A percentile compares a stretch with the other conserved stretches of the same genome.
phyloP scores from a whole-genome alignment of 345 rosid genomes.

The Gossypium thurberi region DNA sequence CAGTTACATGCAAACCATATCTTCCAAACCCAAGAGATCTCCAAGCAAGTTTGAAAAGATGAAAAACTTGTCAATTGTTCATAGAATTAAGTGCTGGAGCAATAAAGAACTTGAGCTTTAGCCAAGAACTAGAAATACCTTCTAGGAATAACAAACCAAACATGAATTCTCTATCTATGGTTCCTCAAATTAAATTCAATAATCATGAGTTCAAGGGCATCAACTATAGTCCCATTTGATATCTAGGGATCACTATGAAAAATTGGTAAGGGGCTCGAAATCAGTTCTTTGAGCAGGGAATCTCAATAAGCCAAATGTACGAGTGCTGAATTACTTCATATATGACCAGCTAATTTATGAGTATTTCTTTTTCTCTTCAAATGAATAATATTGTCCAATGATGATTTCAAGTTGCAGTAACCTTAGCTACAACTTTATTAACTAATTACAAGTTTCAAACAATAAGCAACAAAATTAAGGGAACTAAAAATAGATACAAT shows the following conservation, averaged over 20 bases:
- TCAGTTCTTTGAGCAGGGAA: neutral
- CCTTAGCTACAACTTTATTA: neutral
- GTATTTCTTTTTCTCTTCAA: neutral
- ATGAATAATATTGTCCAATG: neutral
- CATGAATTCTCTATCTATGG: neutral
- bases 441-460: neutral
- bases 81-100: neutral
- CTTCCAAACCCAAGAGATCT: neutral
- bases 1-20: neutral
- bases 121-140: constrained; percentile 3
- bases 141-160: neutral
- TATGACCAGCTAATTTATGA: neutral
- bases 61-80: neutral
- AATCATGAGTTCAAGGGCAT: neutral
- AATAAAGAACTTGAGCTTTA: neutral
- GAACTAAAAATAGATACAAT: neutral
- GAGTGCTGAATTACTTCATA: neutral
- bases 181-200: neutral
- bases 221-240: neutral
- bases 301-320: neutral
- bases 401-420: neutral
- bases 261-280: neutral
- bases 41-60: neutral
- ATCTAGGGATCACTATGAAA: neutral
- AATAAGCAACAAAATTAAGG: neutral